Evolutionary conservation across 371 early-diverging fungal genomes (phyloP), one percentile per base, ranked within the genome.

Genomic region (Mucor irregularis): DNA sequence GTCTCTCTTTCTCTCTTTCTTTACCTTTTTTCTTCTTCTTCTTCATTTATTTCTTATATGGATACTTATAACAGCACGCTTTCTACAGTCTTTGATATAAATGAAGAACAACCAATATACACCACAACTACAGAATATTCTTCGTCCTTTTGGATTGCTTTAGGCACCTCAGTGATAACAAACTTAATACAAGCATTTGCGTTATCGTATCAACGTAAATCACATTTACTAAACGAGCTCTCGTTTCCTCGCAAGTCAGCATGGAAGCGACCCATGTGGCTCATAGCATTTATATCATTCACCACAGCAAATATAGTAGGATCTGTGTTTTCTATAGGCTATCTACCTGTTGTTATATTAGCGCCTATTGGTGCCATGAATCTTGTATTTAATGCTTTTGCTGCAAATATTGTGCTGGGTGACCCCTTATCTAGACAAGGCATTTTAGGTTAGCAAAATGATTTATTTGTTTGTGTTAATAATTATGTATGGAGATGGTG

Each of bases 291-390:
- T 61, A 69, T 67, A 17, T 77, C 83, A 9, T 90, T 85, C 46
- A 62, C 90, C 39, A 53, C 78, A 22, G 84, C 89, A 33, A 87
- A 87, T 47, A 76, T 84, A n/a, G 82, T 80, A 8, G 89, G 89
- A 29, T 86, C 90, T 1, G 71, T 85, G 14, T 81, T 90, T 35
- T 84, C 90, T 1, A 85, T 91, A 44, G 89, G 89, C 40, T 84
- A 86, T 53, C 74, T 91, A 13, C 91, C 91, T 3, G 85, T 91
- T 11, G 84, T 90, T 53, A 87, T 90, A 39, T 69, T 89, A 19
- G 91, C 91, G 11, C 91, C 91, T 4, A 69, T 91, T 51, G 89
- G 90, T 0, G 89, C 91, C 8, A 84, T 90, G 39, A 83, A 81
- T 6, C 70, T 91, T 31, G 87, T 88, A 10, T 86, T 89, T 54